Conservation (phyloP, 768 basidiomycete genomes). For the Agrocybe chaxingu region DNA sequence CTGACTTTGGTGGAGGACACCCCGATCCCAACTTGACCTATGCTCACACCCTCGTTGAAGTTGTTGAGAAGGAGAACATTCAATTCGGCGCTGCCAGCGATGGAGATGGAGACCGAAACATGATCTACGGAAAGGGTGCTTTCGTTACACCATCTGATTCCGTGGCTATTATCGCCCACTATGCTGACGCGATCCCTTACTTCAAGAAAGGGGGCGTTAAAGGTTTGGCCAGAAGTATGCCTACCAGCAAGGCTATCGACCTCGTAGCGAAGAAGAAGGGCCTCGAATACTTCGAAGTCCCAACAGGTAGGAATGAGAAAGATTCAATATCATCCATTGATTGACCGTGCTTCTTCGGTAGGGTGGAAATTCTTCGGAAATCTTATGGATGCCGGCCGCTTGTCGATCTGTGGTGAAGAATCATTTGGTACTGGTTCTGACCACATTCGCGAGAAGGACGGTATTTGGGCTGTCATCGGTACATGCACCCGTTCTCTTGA, state of each 20-base stretch:
- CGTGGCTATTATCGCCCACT: slow-evolving; percentile 98
- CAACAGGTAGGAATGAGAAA: slow-evolving; percentile 63
- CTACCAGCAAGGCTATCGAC: slow-evolving; percentile 95
- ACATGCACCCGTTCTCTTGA: slow-evolving; percentile 23
- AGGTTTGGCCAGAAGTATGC: slow-evolving; percentile 96
- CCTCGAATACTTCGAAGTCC: slow-evolving; percentile 91
- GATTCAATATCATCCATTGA: not conserved
- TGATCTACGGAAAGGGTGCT: slow-evolving; percentile 98
- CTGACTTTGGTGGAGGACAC: slow-evolving; percentile 97
- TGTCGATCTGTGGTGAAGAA: slow-evolving; percentile 99
- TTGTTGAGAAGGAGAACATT: slow-evolving; percentile 82
- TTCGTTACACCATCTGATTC: slow-evolving; percentile 98
- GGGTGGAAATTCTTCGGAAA: slow-evolving; percentile 99
- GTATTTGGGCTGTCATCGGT: slow-evolving; percentile 96
- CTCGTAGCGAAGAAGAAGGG: slow-evolving; percentile 93
- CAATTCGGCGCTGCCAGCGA: slow-evolving; percentile 95
- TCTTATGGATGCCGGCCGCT: slow-evolving; percentile 96
- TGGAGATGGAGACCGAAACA: slow-evolving; percentile 97
- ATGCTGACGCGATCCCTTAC: slow-evolving; percentile 90
- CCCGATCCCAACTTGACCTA: slow-evolving; percentile 99
- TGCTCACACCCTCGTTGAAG: slow-evolving; percentile 90
- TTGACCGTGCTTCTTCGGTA: slow-evolving; percentile 23
- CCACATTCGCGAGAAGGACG: slow-evolving; percentile 99
- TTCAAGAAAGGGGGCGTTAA: slow-evolving; percentile 91
- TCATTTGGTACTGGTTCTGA: slow-evolving; percentile 99